Percentiles rank a stretch among this genome's conserved stretches.
phyloP scores from a whole-genome alignment of 2,329 filamentous ascomycete species.

The Trichoderma hamatum region DNA sequence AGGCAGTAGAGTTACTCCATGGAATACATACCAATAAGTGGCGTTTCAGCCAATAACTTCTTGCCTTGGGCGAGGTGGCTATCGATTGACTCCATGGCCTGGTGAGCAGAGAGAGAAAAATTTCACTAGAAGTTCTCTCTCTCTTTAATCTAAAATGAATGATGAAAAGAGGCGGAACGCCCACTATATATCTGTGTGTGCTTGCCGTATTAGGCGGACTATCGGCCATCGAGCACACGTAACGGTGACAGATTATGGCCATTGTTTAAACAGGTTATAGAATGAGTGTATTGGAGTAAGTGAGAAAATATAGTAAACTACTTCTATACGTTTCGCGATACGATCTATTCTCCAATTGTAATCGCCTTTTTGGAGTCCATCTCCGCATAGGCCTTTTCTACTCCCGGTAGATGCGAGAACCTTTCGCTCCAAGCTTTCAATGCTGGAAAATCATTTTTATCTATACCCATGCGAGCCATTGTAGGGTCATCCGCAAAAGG shows the following conservation, averaged over 20 bases:
- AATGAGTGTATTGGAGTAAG: too few relatives aligned
- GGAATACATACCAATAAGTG: not conserved
- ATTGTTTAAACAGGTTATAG: too few relatives aligned
- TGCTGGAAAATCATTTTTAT: constrained; percentile 24
- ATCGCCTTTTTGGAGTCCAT: constrained; percentile 19
- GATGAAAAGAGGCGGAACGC: not conserved
- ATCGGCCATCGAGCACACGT: not conserved
- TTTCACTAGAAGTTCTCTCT: too few relatives aligned
- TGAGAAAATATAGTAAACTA: too few relatives aligned
- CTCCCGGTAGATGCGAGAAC: constrained; percentile 19
- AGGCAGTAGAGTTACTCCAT: too few relatives aligned
- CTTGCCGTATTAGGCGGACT: too few relatives aligned
- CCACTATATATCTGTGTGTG: not conserved
- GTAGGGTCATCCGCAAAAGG: constrained; percentile 27
- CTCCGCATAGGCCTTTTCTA: constrained; percentile 21
- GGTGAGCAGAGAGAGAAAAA: too few relatives aligned
- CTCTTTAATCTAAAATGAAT: too few relatives aligned
- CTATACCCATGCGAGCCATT: constrained; percentile 12
- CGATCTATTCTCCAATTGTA: not conserved
- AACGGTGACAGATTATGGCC: not conserved
- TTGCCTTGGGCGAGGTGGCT: not conserved
- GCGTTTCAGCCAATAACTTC: not conserved
- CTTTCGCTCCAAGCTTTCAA: constrained; percentile 27
- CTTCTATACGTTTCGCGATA: too few relatives aligned
- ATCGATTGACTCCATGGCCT: not conserved